Evolutionary conservation across 345 rosid species (phyloP), one percentile per base, ranked within the genome.

Genomic region (Aethionema arabicum): DNA sequence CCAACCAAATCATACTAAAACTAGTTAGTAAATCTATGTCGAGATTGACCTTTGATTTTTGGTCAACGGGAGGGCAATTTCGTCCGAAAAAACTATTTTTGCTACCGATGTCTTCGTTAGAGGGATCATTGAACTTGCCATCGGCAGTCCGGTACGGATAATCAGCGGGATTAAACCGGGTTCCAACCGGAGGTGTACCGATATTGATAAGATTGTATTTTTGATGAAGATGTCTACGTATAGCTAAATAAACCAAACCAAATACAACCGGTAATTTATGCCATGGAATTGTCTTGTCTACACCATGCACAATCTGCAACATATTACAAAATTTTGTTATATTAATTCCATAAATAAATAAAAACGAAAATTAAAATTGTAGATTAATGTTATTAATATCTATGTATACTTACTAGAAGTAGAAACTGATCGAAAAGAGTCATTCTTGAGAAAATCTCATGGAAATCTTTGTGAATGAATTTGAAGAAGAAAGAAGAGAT

Each of bases 141-240:
- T 79, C 75, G 10, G 77, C 74, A 11, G 81, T 83, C 32, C 88
- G 69, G 61, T 73, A 81, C 0, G 85, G 82, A 65, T 43, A 79
- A 55, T 83, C 80, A 4, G 43, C 73, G 0, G 84, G 81, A 63
- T 75, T 76, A 56, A 64, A 83, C 52, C 84, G 73, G 16, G 72
- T 56, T 0, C 80, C 84, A 1, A 43, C 55, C 1, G 84, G 77
- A 53, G 83, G 45, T 47, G 36, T 72, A 6, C 90, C 90, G 0
- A 84, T 85, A 11, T 82, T 78, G 27, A 84, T 21, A 46, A 84
- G 68, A 57, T 77, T 84, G 52, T 84, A 84, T 47, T 74, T 54
- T 59, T 84, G 79, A 56, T 76, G 80, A 68, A 84, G 83, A 59
- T 74, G 88, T 39, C 87, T 65, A 4, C 90, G 82, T 4, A 70